Evolutionary conservation across 202 grass and related monocot species (phyloP), one percentile per base, ranked within the genome.

Genomic region (Saccharum hybrid): DNA sequence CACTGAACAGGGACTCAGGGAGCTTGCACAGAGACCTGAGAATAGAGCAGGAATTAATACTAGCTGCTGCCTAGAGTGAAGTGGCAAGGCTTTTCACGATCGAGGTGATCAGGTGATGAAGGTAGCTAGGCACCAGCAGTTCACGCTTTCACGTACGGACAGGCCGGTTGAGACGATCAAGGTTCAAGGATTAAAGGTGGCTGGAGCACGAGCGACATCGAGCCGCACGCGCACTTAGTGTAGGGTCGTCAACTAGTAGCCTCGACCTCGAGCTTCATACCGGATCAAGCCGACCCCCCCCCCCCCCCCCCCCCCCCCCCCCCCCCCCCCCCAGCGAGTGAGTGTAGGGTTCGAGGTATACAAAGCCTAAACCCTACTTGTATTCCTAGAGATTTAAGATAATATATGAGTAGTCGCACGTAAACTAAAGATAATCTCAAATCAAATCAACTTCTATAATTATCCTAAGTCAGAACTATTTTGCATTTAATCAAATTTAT

Each of bases 141-240:
- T 54, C 51, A 8, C 52, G 18, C 51, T 52, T n/a, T 52, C 48
- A 46, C 46, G 4, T 5, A 52, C 49, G 6, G 16, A 6, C 51
- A 6, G 6, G 16, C 16, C 51, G 18, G 4, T 5, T 15, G 52
- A 57, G 52, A 57, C 7, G 52, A 57, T 57, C 52, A 57, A 56
- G 51, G 5, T 34, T 28, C 46, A 40, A 22, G 63, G 5, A 4
- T 33, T 42, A 64, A 57, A 51, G 63, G 63, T 22, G 38, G 68
- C 40, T 46, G 48, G 48, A 80, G 78, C 78, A 59, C 65, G 78
- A 70, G 78, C 65, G 65, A 26, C 78, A 70, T 81, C 78, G 78
- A 81, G 78, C 78, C 78, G 34, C 78, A 80, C 77, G 65, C 78
- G 8, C 78, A 70, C 34, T 37, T 52, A 60, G 72, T 49, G 72